Conservation (phyloP, 306 rosid species). For the Boehmeria nivea region DNA sequence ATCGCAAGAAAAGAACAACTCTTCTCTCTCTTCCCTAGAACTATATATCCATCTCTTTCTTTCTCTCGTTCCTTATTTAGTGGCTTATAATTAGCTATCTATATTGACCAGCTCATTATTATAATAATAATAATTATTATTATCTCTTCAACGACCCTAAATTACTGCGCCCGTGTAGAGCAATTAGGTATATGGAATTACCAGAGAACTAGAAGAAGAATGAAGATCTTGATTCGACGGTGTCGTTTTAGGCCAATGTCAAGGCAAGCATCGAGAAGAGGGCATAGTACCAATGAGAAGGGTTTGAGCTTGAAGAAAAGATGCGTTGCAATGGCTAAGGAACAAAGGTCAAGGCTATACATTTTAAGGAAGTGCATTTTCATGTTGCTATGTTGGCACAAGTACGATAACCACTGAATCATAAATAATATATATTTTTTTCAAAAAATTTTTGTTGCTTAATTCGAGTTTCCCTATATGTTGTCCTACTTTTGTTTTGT, state of each 20-base stretch:
- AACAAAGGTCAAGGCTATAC: constrained; percentile 46
- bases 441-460: too few relatives aligned
- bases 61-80: constrained; percentile 2
- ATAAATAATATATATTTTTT: too few relatives aligned
- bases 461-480: too few relatives aligned
- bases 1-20: too few relatives aligned
- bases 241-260: constrained; percentile 14
- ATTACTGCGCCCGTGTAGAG: too few relatives aligned
- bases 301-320: constrained; percentile 40
- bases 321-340: constrained; percentile 39
- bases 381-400: constrained; percentile 52
- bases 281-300: background rate
- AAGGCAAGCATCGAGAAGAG: constrained; percentile 8
- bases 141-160: background rate
- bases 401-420: constrained; percentile 36
- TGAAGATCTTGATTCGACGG: constrained; percentile 21
- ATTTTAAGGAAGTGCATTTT: constrained; percentile 50
- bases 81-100: constrained; percentile 1
- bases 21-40: too few relatives aligned
- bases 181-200: too few relatives aligned
- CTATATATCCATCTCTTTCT: background rate
- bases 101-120: background rate
- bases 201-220: background rate
- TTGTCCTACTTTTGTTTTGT: too few relatives aligned
- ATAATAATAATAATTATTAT: too few relatives aligned